Evolutionary conservation across 768 basidiomycete species (phyloP).

Genomic region (Termitomyces sp.): DNA sequence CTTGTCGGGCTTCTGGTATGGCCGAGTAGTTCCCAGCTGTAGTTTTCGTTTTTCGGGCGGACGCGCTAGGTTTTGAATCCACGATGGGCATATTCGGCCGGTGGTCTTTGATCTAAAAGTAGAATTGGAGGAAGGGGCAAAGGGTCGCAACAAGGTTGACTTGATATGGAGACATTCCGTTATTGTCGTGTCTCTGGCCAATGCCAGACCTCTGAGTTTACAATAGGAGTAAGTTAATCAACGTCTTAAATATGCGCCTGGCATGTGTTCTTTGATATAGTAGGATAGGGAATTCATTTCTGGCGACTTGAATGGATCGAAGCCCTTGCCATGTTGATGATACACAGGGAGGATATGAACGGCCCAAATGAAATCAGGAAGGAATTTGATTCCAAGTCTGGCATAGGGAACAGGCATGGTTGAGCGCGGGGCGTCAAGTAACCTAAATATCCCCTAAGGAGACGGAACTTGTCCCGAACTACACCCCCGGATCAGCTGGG

Average conservation of each 20-base stretch:
- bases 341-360: neutral
- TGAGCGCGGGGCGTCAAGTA: neutral
- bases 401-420: neutral
- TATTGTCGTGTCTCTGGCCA: neutral
- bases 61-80: no score
- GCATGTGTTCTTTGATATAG: neutral
- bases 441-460: neutral
- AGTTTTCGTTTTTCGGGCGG: neutral
- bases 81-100: neutral
- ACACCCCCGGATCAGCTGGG: neutral
- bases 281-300: neutral
- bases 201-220: neutral
- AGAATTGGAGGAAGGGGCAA: neutral
- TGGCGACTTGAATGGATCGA: neutral
- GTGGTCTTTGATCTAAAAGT: neutral
- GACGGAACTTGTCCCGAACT: neutral
- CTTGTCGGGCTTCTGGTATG: neutral
- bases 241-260: neutral
- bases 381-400: neutral
- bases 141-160: no score
- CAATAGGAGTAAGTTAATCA: neutral
- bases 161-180: neutral
- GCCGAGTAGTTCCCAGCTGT: neutral
- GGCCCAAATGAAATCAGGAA: neutral
- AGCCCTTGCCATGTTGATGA: neutral